A percentile compares a stretch with the other conserved stretches of the same genome.
These are phyloP conservation scores for Chlorella vulgaris DNA, from an alignment of 139 green algal genomes.

Conservation along the genomic window DNA sequence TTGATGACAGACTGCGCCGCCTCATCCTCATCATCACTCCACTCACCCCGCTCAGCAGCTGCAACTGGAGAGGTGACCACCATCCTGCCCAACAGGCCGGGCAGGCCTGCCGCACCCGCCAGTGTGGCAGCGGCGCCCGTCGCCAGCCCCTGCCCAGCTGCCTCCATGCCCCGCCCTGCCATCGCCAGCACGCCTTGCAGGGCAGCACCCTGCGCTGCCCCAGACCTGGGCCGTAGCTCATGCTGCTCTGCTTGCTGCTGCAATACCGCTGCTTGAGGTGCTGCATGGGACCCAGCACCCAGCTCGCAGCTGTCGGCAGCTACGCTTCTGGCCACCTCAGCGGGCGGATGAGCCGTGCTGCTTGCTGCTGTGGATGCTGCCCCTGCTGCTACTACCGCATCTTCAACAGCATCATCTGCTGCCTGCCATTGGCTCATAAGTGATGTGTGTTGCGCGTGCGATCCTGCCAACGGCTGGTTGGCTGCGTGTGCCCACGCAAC, in stretches of 20 bases:
- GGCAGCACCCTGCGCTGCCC: neutral
- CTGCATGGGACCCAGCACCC: neutral
- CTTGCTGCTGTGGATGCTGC: neutral
- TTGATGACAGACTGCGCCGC: neutral
- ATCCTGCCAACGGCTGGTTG: neutral
- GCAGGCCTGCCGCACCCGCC: neutral
- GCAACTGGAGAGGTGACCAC: neutral
- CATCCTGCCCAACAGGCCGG: neutral
- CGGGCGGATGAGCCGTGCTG: too few species aligned
- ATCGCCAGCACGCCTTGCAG: neutral
- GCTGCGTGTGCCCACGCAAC: neutral
- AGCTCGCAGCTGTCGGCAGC: neutral
- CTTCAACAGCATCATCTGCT: too few species aligned
- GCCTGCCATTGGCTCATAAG: too few species aligned
- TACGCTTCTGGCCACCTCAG: too few species aligned
- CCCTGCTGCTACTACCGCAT: too few species aligned
- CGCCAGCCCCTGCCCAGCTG: neutral
- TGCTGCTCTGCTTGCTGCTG: neutral
- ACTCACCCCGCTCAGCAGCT: neutral
- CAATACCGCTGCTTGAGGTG: neutral
- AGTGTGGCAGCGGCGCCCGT: neutral
- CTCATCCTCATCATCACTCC: neutral
- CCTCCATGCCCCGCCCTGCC: neutral
- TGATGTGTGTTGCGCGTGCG: neutral
- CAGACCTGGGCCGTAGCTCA: neutral